Evolutionary conservation across 495 filamentous ascomycete species (phyloP).

Genomic region (Penicillium canescens): DNA sequence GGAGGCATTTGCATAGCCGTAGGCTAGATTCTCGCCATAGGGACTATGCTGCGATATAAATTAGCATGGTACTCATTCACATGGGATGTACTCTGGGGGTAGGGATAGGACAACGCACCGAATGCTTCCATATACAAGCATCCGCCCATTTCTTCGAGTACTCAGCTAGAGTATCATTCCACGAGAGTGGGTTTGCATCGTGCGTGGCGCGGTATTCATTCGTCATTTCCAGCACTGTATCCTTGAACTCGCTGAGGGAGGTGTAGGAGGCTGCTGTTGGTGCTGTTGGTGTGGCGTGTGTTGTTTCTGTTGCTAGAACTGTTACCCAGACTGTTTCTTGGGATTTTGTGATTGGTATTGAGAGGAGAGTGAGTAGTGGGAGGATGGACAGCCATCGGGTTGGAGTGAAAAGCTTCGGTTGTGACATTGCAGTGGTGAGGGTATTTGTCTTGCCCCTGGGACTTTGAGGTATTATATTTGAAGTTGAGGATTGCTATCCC

Average conservation of each 20-base stretch:
- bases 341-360: neutral
- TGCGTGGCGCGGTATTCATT: slow-evolving; percentile 68
- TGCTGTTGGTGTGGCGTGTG: slow-evolving; percentile 25
- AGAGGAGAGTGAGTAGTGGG: neutral
- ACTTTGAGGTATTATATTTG: neutral
- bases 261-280: slow-evolving; percentile 50
- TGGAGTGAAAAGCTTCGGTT: too few relatives aligned
- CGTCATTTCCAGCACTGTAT: slow-evolving; percentile 61
- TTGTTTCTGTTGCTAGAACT: slow-evolving; percentile 21
- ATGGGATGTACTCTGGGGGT: neutral
- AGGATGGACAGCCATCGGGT: slow-evolving; percentile 3
- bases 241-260: slow-evolving; percentile 47
- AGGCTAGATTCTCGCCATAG: slow-evolving; percentile 78
- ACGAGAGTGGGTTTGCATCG: slow-evolving; percentile 59
- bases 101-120: slow-evolving; percentile 37
- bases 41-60: slow-evolving; percentile 52
- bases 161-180: slow-evolving; percentile 63
- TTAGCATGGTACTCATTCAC: slow-evolving; percentile 3
- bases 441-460: neutral
- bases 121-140: slow-evolving; percentile 62
- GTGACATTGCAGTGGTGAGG: neutral
- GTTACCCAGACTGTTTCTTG: slow-evolving; percentile 8
- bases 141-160: slow-evolving; percentile 56
- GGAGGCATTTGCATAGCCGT: slow-evolving; percentile 61
- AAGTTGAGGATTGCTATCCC: neutral